These are phyloP conservation scores for Myriangium duriaei DNA, from an alignment of 2,329 filamentous ascomycete genomes.

Conservation along the genomic window DNA sequence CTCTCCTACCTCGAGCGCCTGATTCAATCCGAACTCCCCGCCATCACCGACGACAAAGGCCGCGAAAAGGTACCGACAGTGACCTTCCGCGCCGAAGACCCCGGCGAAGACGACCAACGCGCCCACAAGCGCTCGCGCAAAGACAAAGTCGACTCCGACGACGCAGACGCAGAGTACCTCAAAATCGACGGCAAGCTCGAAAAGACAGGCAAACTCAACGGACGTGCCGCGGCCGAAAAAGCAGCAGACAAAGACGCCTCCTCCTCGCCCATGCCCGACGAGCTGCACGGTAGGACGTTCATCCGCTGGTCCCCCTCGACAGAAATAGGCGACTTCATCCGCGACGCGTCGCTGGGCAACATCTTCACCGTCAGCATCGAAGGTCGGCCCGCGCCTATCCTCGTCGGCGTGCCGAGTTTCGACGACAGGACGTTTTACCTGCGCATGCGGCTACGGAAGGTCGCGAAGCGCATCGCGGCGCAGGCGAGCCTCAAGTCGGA, in stretches of 20 bases:
- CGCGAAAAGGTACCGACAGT: slow-evolving; percentile 60
- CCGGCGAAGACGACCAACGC: slow-evolving; percentile 44
- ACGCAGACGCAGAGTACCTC: slow-evolving; percentile 36
- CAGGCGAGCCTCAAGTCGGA: slow-evolving; percentile 66
- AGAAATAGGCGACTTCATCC: slow-evolving; percentile 87
- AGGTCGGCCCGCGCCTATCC: slow-evolving; percentile 53
- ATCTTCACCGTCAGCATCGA: slow-evolving; percentile 80
- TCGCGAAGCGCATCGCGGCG: slow-evolving; percentile 53
- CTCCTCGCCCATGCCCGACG: slow-evolving; percentile 16
- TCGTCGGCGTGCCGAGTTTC: slow-evolving; percentile 75
- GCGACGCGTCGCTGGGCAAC: slow-evolving; percentile 70
- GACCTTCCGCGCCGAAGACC: slow-evolving; percentile 68
- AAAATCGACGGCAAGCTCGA: slow-evolving; percentile 38
- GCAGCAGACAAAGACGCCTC: slow-evolving; percentile 4
- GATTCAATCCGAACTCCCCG: slow-evolving; percentile 75
- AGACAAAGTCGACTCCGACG: slow-evolving; percentile 26
- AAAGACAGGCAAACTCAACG: slow-evolving; percentile 30
- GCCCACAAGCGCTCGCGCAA: slow-evolving; percentile 15
- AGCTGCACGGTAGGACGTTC: slow-evolving; percentile 46
- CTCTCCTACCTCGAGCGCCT: slow-evolving; percentile 80
- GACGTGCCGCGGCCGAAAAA: slow-evolving; percentile 15
- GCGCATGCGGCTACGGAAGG: slow-evolving; percentile 60
- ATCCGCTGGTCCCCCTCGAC: slow-evolving; percentile 82
- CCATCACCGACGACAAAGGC: slow-evolving; percentile 47
- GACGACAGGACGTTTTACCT: slow-evolving; percentile 83